Evolutionary conservation across 495 filamentous ascomycete species (phyloP).

Genomic region (Hyaloscypha bicolor): DNA sequence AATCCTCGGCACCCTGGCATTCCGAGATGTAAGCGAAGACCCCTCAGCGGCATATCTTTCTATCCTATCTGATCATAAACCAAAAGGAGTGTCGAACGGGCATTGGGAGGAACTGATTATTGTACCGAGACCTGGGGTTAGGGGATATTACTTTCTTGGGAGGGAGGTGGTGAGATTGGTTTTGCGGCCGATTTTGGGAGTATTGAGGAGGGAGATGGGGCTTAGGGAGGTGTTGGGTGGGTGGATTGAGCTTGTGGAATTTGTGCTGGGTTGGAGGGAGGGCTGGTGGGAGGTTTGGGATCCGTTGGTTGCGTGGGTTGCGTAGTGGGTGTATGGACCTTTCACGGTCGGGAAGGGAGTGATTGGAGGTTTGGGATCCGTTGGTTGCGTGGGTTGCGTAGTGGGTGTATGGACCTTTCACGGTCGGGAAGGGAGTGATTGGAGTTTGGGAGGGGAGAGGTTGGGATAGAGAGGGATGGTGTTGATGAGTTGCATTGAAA

Average conservation of each 20-base stretch:
- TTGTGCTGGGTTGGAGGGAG: slow-evolving; percentile 59
- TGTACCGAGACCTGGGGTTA: slow-evolving; percentile 32
- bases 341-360: slow-evolving; percentile 61
- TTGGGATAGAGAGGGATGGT: too few species aligned
- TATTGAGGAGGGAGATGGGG: slow-evolving; percentile 24
- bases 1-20: slow-evolving; percentile 44
- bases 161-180: slow-evolving; percentile 58
- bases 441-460: slow-evolving; percentile 38
- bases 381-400: slow-evolving; percentile 57
- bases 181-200: slow-evolving; percentile 44
- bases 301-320: slow-evolving; percentile 59
- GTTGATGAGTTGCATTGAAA: too few species aligned
- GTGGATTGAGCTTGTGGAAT: slow-evolving; percentile 39
- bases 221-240: slow-evolving; percentile 29
- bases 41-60: slow-evolving; percentile 45
- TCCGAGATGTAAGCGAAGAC: slow-evolving; percentile 38
- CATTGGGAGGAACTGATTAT: slow-evolving; percentile 27
- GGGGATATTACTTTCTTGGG: slow-evolving; percentile 57
- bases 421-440: slow-evolving; percentile 52
- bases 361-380: slow-evolving; percentile 48
- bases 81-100: slow-evolving; percentile 23
- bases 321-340: slow-evolving; percentile 59
- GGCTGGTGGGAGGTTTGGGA: slow-evolving; percentile 62
- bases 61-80: slow-evolving; percentile 31
- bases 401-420: slow-evolving; percentile 63